Evolutionary conservation across 139 green algal genomes (phyloP), one percentile per base, ranked within the genome.

Genomic region (Tetradesmus lagerheimii): DNA sequence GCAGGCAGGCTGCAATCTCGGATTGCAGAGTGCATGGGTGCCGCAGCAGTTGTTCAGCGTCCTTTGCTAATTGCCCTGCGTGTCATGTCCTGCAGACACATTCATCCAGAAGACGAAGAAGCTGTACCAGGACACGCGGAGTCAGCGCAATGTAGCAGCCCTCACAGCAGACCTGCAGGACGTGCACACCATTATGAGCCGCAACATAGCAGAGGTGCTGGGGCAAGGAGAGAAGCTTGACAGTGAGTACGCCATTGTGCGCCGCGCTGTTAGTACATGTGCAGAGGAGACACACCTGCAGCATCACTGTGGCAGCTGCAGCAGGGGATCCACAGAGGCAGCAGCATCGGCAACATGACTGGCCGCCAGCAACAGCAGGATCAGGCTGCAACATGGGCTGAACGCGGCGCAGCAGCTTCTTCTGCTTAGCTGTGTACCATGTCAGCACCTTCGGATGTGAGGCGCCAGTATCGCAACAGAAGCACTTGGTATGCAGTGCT

Each of bases 31-130:
- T 53, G 76, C 27, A 25, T 15, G 3, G 14, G 12, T 18, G 41
- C 41, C 18, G 25, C 79, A 85, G 23, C 25, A 39, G 3, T 35
- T 3, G 41, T 43, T 27, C 43, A 66, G 6, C 15, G 6, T 39
- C 35, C 14, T 25, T 9, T 18, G 0, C n/a, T 38, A 1, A 25
- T 23, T 38, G 25, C 77, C 62, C 67, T 38, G 16, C 27, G 34
- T 88, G 38, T 66, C 0, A 41, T 18, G 14, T 66, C 0, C 25
- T 89, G 80, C 94, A 98, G 98, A 99, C 93, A 99, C 98, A 0
- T 99, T 99, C 91, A 99, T 99, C 81, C 97, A 99, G 91, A 99
- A 99, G 90, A 99, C 98, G 4, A 98, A 98, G 91, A 99, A 99
- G 93, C 93, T 99, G 34, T 99, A 99, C 89, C 82, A 98, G 67